A percentile compares a stretch with the other conserved stretches of the same genome.
These are phyloP conservation scores for Gossypium raimondii DNA, from an alignment of 345 rosid species.

Conservation along the genomic window DNA sequence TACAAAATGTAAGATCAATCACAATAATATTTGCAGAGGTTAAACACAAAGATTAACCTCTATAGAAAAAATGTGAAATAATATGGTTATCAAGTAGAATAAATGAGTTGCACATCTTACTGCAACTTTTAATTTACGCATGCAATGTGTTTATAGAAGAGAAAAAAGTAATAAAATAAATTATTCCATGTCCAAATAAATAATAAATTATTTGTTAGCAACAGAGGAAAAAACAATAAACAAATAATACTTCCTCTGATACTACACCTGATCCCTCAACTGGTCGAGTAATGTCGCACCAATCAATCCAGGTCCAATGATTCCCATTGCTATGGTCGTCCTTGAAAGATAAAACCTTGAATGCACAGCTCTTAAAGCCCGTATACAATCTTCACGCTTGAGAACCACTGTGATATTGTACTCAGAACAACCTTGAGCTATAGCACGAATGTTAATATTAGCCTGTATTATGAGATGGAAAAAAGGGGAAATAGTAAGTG, in stretches of 20 bases:
- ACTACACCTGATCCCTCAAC: conserved; percentile 83
- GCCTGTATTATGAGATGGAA: conserved; percentile 53
- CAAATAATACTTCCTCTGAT: not conserved
- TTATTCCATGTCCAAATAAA: not conserved
- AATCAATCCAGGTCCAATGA: conserved; percentile 93
- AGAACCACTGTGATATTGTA: conserved; percentile 87
- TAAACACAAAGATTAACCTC: not conserved
- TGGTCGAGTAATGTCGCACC: conserved; percentile 93
- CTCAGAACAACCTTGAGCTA: conserved; percentile 99
- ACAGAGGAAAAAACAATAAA: not conserved
- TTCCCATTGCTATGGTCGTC: conserved; percentile 92
- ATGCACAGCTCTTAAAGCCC: conserved; percentile 94
- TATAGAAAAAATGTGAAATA: not conserved
- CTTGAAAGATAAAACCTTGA: conserved; percentile 93
- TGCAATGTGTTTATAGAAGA: not conserved
- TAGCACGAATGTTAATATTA: conserved; percentile 86
- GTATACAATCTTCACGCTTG: conserved; percentile 86
- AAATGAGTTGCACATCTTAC: not conserved
- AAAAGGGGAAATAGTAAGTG: not conserved
- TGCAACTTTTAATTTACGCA: not conserved
- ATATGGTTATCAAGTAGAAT: not conserved
- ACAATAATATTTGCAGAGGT: not conserved
- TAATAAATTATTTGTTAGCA: not conserved
- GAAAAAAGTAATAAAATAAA: not conserved
- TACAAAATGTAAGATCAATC: conserved; percentile 5